Percentiles rank a stretch among this genome's conserved stretches.
These are phyloP conservation scores for Globisporangium barbulae DNA, from an alignment of 352 stramenopile species.

Conservation along the genomic window DNA sequence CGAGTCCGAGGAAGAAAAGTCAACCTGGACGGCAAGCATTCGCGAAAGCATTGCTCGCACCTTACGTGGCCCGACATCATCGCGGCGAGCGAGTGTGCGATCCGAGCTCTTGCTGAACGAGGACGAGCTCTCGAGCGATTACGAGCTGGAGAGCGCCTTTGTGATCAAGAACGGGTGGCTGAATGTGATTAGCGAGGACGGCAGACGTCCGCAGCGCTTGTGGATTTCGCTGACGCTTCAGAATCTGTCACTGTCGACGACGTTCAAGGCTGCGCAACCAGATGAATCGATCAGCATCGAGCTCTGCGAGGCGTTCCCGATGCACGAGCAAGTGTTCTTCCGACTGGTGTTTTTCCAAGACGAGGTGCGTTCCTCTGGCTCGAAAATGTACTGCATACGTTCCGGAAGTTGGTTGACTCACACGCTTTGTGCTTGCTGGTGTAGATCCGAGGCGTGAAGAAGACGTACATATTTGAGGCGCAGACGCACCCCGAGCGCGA, in stretches of 20 bases:
- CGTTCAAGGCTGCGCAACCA: slow-evolving; percentile 63
- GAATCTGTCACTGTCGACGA: slow-evolving; percentile 54
- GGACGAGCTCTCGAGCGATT: slow-evolving; percentile 55
- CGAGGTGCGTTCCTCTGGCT: slow-evolving; percentile 15
- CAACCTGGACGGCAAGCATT: slow-evolving; percentile 56
- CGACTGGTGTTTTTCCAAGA: slow-evolving; percentile 44
- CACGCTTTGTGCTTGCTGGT: slow-evolving; percentile 1
- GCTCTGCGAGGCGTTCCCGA: slow-evolving; percentile 46
- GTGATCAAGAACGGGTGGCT: slow-evolving; percentile 88
- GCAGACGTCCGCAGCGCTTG: slow-evolving; percentile 38
- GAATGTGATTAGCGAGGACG: slow-evolving; percentile 50
- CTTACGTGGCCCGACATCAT: slow-evolving; percentile 36
- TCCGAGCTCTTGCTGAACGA: slow-evolving; percentile 64
- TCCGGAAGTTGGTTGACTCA: slow-evolving; percentile 16
- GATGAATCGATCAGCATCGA: slow-evolving; percentile 67
- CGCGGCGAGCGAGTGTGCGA: slow-evolving; percentile 53
- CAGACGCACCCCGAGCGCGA: slow-evolving; percentile 61
- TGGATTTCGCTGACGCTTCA: slow-evolving; percentile 84
- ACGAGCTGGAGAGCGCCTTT: slow-evolving; percentile 63
- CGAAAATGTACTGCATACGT: neutral
- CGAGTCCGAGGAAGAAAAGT: slow-evolving; percentile 60
- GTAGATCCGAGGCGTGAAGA: slow-evolving; percentile 31
- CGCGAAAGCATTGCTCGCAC: slow-evolving; percentile 63
- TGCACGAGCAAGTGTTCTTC: slow-evolving; percentile 55
- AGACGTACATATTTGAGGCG: slow-evolving; percentile 64